These are phyloP conservation scores for Globisporangium heterothallicum DNA, from an alignment of 352 stramenopile genomes.

Conservation along the genomic window DNA sequence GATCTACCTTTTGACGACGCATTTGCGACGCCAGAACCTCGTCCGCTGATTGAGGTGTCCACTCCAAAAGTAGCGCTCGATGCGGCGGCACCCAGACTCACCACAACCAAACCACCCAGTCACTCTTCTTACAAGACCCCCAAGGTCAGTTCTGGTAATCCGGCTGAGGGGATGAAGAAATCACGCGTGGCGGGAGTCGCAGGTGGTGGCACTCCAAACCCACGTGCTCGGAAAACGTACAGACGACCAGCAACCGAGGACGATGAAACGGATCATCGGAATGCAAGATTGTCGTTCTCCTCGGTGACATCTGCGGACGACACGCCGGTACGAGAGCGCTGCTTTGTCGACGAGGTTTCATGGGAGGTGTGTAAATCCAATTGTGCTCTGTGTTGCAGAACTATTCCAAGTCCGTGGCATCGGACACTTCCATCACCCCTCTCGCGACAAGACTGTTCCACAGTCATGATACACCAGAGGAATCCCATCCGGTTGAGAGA, in stretches of 20 bases:
- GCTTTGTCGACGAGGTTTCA: neutral
- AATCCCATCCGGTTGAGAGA: neutral
- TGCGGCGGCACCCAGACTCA: neutral
- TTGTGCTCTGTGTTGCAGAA: neutral
- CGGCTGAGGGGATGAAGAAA: conserved; percentile 49
- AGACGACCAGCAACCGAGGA: conserved; percentile 50
- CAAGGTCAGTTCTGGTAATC: conserved; percentile 14
- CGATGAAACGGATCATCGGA: conserved; percentile 42
- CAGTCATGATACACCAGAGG: conserved; percentile 7
- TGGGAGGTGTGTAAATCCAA: neutral
- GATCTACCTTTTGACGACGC: conserved; percentile 18
- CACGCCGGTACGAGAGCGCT: conserved; percentile 29
- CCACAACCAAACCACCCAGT: conserved; percentile 8
- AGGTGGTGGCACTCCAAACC: conserved; percentile 28
- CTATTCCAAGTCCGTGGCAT: neutral
- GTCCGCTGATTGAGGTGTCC: conserved; percentile 17
- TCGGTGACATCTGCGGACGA: conserved; percentile 46
- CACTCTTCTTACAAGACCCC: conserved; percentile 32
- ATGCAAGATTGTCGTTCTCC: conserved; percentile 59
- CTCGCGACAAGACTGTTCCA: conserved; percentile 17
- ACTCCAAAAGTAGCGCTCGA: conserved; percentile 11
- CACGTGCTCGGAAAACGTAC: conserved; percentile 31
- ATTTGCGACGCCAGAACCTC: conserved; percentile 27
- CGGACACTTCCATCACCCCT: conserved; percentile 2
- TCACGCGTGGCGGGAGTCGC: conserved; percentile 28